Evolutionary conservation across 129 eudicot genomes (phyloP).

Genomic region (Centrapalus pauciflorus): DNA sequence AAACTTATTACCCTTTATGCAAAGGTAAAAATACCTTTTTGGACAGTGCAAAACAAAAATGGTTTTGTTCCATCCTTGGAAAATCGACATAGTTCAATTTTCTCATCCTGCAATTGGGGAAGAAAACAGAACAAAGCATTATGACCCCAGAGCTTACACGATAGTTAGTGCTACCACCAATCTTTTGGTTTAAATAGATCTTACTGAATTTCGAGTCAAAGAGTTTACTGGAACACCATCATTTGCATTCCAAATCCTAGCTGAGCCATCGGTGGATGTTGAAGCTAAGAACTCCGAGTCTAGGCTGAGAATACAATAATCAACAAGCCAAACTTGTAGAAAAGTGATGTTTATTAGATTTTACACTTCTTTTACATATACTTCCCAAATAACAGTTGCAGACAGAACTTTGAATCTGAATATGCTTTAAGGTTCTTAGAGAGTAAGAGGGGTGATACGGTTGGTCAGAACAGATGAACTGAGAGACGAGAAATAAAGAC

Average conservation of each 20-base stretch:
- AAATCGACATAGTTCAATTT: conserved; percentile 83
- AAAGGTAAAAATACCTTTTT: conserved; percentile 53
- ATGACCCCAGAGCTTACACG: conserved; percentile 12
- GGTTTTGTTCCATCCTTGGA: conserved; percentile 95
- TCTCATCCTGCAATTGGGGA: conserved; percentile 64
- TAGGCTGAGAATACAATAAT: conserved; percentile 48
- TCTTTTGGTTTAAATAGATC: background rate
- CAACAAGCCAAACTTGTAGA: background rate
- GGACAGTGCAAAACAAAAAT: conserved; percentile 80
- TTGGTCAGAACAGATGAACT: background rate
- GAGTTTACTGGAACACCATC: conserved; percentile 80
- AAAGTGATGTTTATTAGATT: background rate
- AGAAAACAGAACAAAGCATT: conserved; percentile 2
- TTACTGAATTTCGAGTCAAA: conserved; percentile 72
- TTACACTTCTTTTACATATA: conserved; percentile 1
- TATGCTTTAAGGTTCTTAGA: background rate
- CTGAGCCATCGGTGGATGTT: conserved; percentile 93
- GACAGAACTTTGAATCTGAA: background rate
- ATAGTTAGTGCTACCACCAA: background rate
- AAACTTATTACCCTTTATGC: background rate
- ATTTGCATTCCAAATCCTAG: conserved; percentile 87
- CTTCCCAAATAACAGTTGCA: background rate
- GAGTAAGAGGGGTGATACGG: conserved; percentile 2
- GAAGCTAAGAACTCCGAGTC: conserved; percentile 96
- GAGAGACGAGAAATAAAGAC: background rate